Base-by-base conservation (phyloP, 2,329 filamentous ascomycete species). In the Trichoderma sp. region DNA sequence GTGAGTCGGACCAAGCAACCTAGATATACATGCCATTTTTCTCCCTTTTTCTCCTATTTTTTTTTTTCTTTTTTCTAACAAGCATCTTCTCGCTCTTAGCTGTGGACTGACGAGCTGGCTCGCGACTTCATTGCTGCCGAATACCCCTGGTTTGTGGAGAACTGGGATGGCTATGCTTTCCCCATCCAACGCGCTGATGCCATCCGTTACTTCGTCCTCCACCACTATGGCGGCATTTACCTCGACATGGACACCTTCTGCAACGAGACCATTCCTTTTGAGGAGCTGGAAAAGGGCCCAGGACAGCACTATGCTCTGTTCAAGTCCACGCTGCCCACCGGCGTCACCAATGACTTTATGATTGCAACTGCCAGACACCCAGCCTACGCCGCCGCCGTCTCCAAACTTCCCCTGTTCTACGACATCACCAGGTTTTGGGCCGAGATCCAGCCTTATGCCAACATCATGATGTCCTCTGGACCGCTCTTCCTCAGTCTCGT, bases 141-240 rank as follows among this genome's bases (percentile, higher is more conserved):
- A 80, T 95, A 94, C 77, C 89, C 92, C 1, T 94, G 92, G 91
- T 95, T 94, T 80, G 83, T 93, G 18, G 85, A 89, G 67, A 93
- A 91, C 0, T 96, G 92, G 78, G 90, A 93, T 77, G 86, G 86
- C 77, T 95, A 95, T 82, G 86, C 84, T 36, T 93, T 91, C 80
- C 89, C 91, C 14, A 94, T 95, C 74, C 91, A 95, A 82, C 88
- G 92, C 73, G 91, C 92, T 71, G 93, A 95, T 78, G 86, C 92
- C 6, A 92, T 95, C 76, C 88, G 93, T 65, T 95, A 95, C 82
- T 95, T 95, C 79, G 86, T 94, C 24, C 85, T 96, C 36, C 86
- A 90, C 68, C 89, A 93, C 80, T 95, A 89, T 78, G 93, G 93
- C 70, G 93, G 93, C 53, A 90, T 94, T 71, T 95, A 95, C 81